These are phyloP conservation scores for Bisporella sp. DNA, from an alignment of 2,329 filamentous ascomycete genomes.

Conservation along the genomic window DNA sequence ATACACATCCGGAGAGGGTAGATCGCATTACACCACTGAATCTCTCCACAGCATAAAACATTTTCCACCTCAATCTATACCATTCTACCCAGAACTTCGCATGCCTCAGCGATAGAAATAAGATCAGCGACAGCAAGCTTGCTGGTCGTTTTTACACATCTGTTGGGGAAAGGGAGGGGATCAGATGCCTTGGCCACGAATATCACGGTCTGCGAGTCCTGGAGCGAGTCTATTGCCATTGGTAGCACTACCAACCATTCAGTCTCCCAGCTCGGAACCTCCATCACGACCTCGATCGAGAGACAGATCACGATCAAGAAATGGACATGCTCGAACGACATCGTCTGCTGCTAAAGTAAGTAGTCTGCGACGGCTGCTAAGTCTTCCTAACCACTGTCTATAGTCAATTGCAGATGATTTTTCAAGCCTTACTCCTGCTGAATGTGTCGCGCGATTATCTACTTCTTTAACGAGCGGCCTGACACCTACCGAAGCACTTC, in stretches of 20 bases:
- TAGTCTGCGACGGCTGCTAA: neutral
- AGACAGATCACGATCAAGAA: slow-evolving; percentile 19
- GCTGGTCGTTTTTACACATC: slow-evolving; percentile 21
- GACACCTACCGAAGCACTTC: slow-evolving; percentile 71
- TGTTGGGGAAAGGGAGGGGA: slow-evolving; percentile 5
- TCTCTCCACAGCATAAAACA: too few species aligned
- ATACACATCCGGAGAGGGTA: too few species aligned
- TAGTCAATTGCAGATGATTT: slow-evolving; percentile 47
- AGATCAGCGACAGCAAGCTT: slow-evolving; percentile 23
- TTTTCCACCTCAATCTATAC: too few species aligned
- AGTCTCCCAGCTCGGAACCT: slow-evolving; percentile 17
- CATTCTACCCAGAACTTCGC: slow-evolving; percentile 9
- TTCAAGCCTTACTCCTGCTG: slow-evolving; percentile 63
- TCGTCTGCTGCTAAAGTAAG: slow-evolving; percentile 28
- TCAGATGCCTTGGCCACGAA: slow-evolving; percentile 25
- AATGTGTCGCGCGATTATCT: slow-evolving; percentile 69
- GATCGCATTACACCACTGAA: too few species aligned
- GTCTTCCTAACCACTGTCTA: slow-evolving; percentile 10
- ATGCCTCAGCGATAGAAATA: slow-evolving; percentile 26
- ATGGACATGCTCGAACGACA: slow-evolving; percentile 22
- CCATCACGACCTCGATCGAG: slow-evolving; percentile 16
- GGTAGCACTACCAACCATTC: slow-evolving; percentile 21
- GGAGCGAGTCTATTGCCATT: slow-evolving; percentile 21
- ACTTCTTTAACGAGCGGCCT: slow-evolving; percentile 83
- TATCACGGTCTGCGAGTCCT: slow-evolving; percentile 23